These are phyloP conservation scores for Fusarium penzigii DNA, from an alignment of 2,329 filamentous ascomycete species.

Conservation along the genomic window DNA sequence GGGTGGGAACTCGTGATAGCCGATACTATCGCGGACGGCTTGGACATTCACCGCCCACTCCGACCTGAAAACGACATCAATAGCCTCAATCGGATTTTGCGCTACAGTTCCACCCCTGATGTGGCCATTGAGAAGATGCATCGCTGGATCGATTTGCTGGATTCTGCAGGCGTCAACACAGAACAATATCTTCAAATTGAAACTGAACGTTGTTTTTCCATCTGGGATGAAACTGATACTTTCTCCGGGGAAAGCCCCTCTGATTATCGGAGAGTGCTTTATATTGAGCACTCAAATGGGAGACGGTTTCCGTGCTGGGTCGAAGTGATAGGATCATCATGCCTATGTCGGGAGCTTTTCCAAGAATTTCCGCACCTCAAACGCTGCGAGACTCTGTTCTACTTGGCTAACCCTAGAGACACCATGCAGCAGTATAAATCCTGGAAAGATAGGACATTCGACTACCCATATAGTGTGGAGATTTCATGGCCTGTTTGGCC, in stretches of 20 bases:
- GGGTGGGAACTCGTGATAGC: background rate
- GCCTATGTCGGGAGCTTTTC: background rate
- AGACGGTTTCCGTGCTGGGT: background rate
- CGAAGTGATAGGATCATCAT: background rate
- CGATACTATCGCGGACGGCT: background rate
- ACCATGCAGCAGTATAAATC: rapidly evolving
- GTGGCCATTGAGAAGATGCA: background rate
- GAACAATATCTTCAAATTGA: constrained; percentile 5
- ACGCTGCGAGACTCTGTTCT: background rate
- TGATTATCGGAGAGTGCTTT: background rate
- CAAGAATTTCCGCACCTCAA: background rate
- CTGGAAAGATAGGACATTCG: background rate
- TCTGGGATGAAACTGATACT: background rate
- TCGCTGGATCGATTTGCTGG: background rate
- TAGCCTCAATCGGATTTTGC: background rate
- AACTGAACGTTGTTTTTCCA: background rate
- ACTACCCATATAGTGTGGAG: background rate
- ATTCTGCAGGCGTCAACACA: background rate
- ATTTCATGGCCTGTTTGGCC: background rate
- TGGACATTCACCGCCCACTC: background rate
- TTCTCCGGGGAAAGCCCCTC: background rate
- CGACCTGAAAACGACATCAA: background rate
- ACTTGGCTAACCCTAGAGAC: background rate
- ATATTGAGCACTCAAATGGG: background rate
- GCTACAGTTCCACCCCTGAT: background rate